phyloP scores from a whole-genome alignment of 169 alveolate species.

The Amoebophrya sp. region DNA sequence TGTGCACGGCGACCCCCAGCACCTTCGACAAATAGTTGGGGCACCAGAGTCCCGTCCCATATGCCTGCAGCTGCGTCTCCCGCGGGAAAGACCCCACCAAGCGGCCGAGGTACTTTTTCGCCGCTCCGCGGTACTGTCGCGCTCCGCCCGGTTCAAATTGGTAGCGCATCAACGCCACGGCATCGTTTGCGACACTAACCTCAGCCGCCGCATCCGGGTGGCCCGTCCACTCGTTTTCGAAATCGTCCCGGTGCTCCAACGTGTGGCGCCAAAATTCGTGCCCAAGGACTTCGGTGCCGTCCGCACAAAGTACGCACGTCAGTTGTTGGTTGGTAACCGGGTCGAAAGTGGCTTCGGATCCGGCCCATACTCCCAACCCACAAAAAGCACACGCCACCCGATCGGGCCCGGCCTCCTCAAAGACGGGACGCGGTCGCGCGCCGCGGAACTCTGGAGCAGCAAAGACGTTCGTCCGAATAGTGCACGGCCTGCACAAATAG shows the following conservation, averaged over 20 bases:
- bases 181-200: not conserved
- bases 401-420: not conserved
- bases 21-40: not conserved
- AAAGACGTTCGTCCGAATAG: not conserved
- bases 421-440: not conserved
- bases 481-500: not conserved
- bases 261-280: not conserved
- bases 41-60: not conserved
- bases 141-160: not conserved
- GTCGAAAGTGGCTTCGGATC: not conserved
- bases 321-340: not conserved
- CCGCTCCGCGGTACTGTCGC: not conserved
- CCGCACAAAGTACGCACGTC: not conserved
- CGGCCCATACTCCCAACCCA: not conserved
- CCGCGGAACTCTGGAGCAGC: not conserved
- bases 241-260: not conserved
- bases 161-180: not conserved
- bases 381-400: not conserved
- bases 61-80: not conserved
- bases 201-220: not conserved
- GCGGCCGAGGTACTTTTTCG: not conserved
- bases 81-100: not conserved
- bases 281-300: not conserved
- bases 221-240: not conserved
- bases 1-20: not conserved